Percentiles rank a stretch among this genome's conserved stretches.
phyloP scores from a whole-genome alignment of 176 grass and related monocot species.

The Oryza meridionalis region DNA sequence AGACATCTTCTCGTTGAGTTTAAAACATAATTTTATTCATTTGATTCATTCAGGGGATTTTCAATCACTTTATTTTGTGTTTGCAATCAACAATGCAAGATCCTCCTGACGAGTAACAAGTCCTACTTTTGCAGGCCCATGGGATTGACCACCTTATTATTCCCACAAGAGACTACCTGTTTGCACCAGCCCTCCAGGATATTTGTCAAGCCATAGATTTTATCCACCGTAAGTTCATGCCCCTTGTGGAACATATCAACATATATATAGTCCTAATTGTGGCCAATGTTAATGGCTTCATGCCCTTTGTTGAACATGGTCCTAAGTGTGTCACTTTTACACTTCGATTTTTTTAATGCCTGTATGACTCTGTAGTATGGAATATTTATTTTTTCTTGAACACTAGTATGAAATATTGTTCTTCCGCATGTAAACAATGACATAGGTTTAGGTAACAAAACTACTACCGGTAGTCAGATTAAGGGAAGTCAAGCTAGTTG shows the following conservation, averaged over 20 bases:
- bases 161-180: slow-evolving; percentile 94
- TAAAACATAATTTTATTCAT: background rate
- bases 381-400: background rate
- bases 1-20: background rate
- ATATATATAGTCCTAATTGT: background rate
- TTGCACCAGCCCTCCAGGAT: slow-evolving; percentile 77
- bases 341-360: background rate
- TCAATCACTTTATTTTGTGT: background rate
- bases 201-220: slow-evolving; percentile 88
- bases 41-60: background rate
- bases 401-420: slow-evolving; percentile 1
- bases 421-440: background rate
- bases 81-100: background rate
- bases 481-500: slow-evolving; percentile 18
- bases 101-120: background rate
- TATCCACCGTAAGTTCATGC: slow-evolving; percentile 74
- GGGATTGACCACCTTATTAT: slow-evolving; percentile 92
- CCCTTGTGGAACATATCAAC: background rate
- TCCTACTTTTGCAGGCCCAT: slow-evolving; percentile 55
- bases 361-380: background rate
- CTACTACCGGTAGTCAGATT: slow-evolving; percentile 12
- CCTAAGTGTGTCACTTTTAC: background rate
- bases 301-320: background rate
- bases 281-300: background rate
- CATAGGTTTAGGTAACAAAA: slow-evolving; percentile 12